Evolutionary conservation across 2,329 filamentous ascomycete genomes (phyloP).

Genomic region (Fusarium zealandicum): DNA sequence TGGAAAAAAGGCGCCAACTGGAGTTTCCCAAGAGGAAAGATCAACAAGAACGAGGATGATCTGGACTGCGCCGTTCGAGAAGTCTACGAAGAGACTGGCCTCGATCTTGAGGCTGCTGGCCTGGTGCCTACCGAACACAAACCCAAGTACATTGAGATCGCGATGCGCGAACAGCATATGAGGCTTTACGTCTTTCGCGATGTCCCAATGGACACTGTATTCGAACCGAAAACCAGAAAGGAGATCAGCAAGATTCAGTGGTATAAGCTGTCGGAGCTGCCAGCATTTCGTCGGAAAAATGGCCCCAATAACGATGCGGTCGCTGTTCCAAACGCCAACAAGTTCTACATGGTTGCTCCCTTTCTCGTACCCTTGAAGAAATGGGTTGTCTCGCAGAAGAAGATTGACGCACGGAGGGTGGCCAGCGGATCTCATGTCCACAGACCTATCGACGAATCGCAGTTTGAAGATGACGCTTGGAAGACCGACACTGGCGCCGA

Average conservation of each 20-base stretch:
- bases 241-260: constrained; percentile 98
- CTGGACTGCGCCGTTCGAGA: constrained; percentile 93
- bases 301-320: constrained; percentile 62
- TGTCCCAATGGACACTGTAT: constrained; percentile 84
- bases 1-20: constrained; percentile 98
- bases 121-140: constrained; percentile 75
- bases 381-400: constrained; percentile 88
- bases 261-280: constrained; percentile 90
- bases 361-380: constrained; percentile 86
- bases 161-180: constrained; percentile 92
- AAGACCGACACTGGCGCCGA: constrained; percentile 48
- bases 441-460: constrained; percentile 59
- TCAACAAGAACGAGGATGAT: constrained; percentile 96
- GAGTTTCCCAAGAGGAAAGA: constrained; percentile 97
- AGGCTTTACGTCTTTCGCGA: constrained; percentile 90
- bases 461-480: constrained; percentile 69
- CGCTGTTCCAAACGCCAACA: constrained; percentile 72
- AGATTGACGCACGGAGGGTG: constrained; percentile 65
- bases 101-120: constrained; percentile 78
- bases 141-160: constrained; percentile 85
- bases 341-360: constrained; percentile 98
- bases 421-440: constrained; percentile 51
- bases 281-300: constrained; percentile 77
- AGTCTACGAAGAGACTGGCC: constrained; percentile 95
- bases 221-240: constrained; percentile 90